Evolutionary conservation across 176 grass and related monocot genomes (phyloP).

Genomic region (Canna indica): DNA sequence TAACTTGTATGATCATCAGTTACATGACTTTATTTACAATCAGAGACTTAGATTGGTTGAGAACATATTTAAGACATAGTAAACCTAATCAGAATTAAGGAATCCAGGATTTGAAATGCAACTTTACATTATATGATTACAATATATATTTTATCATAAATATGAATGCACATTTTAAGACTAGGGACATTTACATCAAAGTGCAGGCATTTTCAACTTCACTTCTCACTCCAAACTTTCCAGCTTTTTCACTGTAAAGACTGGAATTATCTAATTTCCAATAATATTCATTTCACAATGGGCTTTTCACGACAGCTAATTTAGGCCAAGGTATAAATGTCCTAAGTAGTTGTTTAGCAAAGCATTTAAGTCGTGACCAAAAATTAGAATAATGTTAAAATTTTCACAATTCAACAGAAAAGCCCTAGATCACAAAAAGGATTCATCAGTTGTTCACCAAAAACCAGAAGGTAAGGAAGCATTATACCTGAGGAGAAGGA

Average conservation of each 20-base stretch:
- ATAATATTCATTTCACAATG: too few relatives aligned
- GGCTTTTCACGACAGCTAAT: too few relatives aligned
- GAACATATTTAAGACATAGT: not conserved
- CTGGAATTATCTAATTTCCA: too few relatives aligned
- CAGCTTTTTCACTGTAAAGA: too few relatives aligned
- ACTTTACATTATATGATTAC: not conserved
- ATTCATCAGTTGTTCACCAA: not conserved
- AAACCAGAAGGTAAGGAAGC: not conserved
- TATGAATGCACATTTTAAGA: too few relatives aligned
- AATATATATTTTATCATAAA: too few relatives aligned
- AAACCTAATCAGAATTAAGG: not conserved
- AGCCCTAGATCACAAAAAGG: not conserved
- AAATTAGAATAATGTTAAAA: not conserved
- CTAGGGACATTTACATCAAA: not conserved
- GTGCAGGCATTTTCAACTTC: not conserved
- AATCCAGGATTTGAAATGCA: not conserved
- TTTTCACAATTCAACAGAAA: not conserved
- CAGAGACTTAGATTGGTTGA: not conserved
- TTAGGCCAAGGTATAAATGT: too few relatives aligned
- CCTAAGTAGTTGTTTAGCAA: not conserved
- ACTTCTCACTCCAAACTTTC: too few relatives aligned
- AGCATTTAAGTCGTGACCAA: not conserved
- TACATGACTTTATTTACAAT: not conserved
- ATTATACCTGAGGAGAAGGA: constrained; percentile 7
- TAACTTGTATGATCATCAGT: not conserved